Evolutionary conservation across 2,329 filamentous ascomycete genomes (phyloP), one percentile per base, ranked within the genome.

Genomic region (Botrytis fabae): DNA sequence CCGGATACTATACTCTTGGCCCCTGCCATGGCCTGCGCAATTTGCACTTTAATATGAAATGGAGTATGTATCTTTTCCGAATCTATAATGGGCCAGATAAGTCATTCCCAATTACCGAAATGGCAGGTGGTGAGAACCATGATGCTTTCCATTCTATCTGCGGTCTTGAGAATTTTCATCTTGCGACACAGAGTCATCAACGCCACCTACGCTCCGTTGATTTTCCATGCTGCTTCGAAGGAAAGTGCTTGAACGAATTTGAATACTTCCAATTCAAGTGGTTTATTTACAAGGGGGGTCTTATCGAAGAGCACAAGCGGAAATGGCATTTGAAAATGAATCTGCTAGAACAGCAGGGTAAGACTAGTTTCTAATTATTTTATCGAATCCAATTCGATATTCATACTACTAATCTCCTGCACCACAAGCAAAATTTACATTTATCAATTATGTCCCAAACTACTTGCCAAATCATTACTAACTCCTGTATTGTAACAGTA

Each of bases 261-360:
- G 20, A 40, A 2, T 25, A 38, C 32, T 38, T 61, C 32, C 1
- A 7, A 3, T 4, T 1, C 20, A 22, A 22, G 20, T 0, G 2
- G 22, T 18, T 32, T 6, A 38, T 25, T 18, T 0, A 6, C 32
- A 9, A 60, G 8, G 8, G 6, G 2, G 25, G 7, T 28, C 0
- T 2, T 3, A 12, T 6, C 22, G 59, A 38, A 60, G 18, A 38
- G 14, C 3, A 25, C 10, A 38, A 38, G 20, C 59, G 25, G 18
- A 3, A 35, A 14, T 61, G 20, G 20, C 14, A 61, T 25, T 40
- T 1, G 7, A n/a, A 35, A 2, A 22, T 61, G 20, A 16, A 12
- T 14, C 32, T 25, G 9, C 1, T 61, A 22, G 35, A 40, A 22
- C 32, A 61, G 32, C 35, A 35, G 35, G 14, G 35, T 61, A 61